Evolutionary conservation across 2,329 filamentous ascomycete species (phyloP).

Genomic region (Emericellopsis atlantica): DNA sequence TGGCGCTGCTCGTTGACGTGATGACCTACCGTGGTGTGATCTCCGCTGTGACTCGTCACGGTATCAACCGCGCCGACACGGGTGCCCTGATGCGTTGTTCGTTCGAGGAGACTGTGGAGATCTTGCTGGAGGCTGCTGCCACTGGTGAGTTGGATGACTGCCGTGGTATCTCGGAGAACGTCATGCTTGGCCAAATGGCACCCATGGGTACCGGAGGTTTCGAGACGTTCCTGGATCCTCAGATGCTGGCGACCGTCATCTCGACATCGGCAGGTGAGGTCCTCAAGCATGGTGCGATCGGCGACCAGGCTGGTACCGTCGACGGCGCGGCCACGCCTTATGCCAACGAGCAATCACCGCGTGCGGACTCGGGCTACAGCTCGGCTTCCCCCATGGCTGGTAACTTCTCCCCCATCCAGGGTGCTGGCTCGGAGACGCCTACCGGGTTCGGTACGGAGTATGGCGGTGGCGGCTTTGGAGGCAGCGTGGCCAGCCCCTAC

Average conservation of each 20-base stretch:
- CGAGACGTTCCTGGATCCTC: conserved; percentile 83
- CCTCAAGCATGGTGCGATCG: conserved; percentile 61
- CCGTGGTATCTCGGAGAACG: conserved; percentile 94
- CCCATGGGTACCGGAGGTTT: conserved; percentile 96
- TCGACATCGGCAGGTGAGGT: conserved; percentile 78
- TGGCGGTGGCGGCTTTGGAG: conserved; percentile 35
- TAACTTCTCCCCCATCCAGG: conserved; percentile 68
- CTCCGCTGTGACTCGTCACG: conserved; percentile 93
- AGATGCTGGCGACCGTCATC: conserved; percentile 91
- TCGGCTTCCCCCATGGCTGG: conserved; percentile 47
- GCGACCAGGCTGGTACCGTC: conserved; percentile 59
- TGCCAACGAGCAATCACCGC: conserved; percentile 65
- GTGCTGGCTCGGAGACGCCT: conserved; percentile 58
- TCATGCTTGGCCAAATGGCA: conserved; percentile 94
- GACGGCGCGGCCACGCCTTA: conserved; percentile 91
- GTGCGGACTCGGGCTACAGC: conserved; percentile 57
- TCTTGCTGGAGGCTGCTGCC: conserved; percentile 87
- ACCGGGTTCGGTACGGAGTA: conserved; percentile 54
- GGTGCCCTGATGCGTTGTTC: conserved; percentile 98
- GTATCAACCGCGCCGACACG: conserved; percentile 96
- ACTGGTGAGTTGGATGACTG: conserved; percentile 95
- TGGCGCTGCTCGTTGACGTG: conserved; percentile 88
- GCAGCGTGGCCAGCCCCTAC: conserved; percentile 50
- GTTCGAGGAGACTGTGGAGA: conserved; percentile 98
- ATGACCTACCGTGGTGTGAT: conserved; percentile 94